phyloP scores from a whole-genome alignment of 2,329 filamentous ascomycete species.

The Ophiostoma perfectum region DNA sequence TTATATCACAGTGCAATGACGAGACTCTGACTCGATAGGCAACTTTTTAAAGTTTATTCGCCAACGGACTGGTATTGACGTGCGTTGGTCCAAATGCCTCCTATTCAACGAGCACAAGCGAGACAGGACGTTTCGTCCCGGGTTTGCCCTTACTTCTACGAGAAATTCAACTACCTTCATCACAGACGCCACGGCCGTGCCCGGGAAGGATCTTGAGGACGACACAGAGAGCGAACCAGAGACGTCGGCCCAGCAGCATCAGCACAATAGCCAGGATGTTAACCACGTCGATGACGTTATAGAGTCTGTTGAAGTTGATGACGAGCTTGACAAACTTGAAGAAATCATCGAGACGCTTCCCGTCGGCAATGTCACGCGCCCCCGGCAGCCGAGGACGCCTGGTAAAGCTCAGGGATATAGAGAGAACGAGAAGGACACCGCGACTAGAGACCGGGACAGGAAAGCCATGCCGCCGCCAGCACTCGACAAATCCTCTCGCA shows the following conservation, averaged over 20 bases:
- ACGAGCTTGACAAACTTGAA: conserved; percentile 5
- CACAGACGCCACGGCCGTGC: not conserved
- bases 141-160: too few species aligned
- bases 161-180: not conserved
- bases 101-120: conserved; percentile 16
- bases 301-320: not conserved
- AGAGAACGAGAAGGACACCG: not conserved
- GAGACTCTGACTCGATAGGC: conserved; percentile 14
- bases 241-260: not conserved
- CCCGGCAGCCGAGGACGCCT: not conserved
- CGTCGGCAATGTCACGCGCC: conserved; percentile 10
- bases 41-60: conserved; percentile 18
- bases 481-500: not conserved
- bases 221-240: not conserved
- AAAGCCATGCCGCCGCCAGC: not conserved
- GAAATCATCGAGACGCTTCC: not conserved
- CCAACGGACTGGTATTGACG: conserved; percentile 5
- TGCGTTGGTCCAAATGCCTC: conserved; percentile 5
- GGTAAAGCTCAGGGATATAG: too few species aligned
- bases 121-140: not conserved
- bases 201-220: not conserved
- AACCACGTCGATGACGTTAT: not conserved
- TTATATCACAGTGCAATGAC: too few species aligned
- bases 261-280: not conserved
- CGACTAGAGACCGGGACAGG: not conserved